Base-by-base conservation (phyloP, 1,284 basidiomycete species). In the Apiotrichum montevideense region DNA sequence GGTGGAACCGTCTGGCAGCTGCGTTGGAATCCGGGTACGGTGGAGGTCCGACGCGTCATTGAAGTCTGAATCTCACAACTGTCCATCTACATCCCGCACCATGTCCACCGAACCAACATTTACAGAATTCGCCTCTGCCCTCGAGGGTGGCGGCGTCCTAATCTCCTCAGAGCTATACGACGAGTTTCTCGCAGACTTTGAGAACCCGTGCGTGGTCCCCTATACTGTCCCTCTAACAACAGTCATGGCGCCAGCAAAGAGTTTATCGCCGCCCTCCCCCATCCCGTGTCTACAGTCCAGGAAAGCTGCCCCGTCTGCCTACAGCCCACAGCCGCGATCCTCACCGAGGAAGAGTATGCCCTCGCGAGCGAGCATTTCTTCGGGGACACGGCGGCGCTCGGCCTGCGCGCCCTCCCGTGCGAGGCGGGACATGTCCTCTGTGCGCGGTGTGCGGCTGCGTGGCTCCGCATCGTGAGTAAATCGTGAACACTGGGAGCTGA, bases 341-440 rank as follows among this genome's bases (percentile, higher is more conserved):
- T 52, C 49, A 64, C 63, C 6, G 63, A 64, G 54, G 58, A 64
- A 35, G 63, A 64, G 54, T 65, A 64, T 43, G 63, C 63, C 11
- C 63, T 60, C 21, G 61, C 63, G 35, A 53, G 52, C 13, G 63
- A 64, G 40, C 33, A 33, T 9, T 63, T 45, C 45, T 62, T 63
- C 35, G 55, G 54, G 29, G 63, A 62, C 46, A 15, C 29, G 2
- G 48, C 35, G 21, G 55, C 55, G 29, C 56, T 64, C 13, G 63
- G 63, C 7, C 48, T 64, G 33, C 53, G 63, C 33, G 35, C 46
- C 43, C 46, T 64, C 35, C 54, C 63, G 8, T 64, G 63, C 35
- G 37, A 8, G 8, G 37, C 8, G 37, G 35, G 37, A 41, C 63
- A 64, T 47, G 58, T 64, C 6, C 43, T 64, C 7, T 64, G 63